Evolutionary conservation across 2,329 filamentous ascomycete species (phyloP).

Genomic region (Aspergillus fischeri): DNA sequence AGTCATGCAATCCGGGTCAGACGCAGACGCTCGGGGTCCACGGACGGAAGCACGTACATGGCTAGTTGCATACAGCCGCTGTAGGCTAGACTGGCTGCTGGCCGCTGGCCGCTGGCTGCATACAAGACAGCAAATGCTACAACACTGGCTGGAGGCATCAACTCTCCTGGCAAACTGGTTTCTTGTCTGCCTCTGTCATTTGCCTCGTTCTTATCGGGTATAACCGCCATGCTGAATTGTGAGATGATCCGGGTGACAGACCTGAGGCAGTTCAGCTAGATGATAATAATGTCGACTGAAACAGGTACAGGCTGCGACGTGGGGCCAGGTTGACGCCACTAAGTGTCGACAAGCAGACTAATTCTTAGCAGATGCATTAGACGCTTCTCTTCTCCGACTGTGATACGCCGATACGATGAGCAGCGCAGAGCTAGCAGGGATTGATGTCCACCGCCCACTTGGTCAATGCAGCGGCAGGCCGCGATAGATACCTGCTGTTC

Average conservation of each 20-base stretch:
- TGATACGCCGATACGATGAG: neutral
- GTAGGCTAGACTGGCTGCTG: neutral
- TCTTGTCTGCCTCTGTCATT: neutral
- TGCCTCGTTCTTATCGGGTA: neutral
- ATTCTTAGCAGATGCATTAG: neutral
- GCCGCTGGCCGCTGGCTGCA: neutral
- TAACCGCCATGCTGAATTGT: neutral
- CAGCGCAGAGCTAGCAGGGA: neutral
- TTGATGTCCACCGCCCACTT: neutral
- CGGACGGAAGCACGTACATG: neutral
- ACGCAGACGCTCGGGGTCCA: neutral
- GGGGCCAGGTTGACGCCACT: neutral
- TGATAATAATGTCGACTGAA: constrained; percentile 5
- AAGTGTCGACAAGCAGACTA: neutral
- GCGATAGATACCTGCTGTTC: neutral
- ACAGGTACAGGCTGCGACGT: neutral
- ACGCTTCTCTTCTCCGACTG: neutral
- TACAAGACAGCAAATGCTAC: neutral
- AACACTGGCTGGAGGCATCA: neutral
- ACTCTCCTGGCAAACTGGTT: neutral
- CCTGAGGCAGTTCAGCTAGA: neutral
- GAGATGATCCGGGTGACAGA: neutral
- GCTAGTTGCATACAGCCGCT: neutral
- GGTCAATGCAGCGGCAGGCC: neutral
- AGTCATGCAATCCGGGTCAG: neutral